Conservation (phyloP, 495 filamentous ascomycete species). For the Hypomontagnella submonticulosa region DNA sequence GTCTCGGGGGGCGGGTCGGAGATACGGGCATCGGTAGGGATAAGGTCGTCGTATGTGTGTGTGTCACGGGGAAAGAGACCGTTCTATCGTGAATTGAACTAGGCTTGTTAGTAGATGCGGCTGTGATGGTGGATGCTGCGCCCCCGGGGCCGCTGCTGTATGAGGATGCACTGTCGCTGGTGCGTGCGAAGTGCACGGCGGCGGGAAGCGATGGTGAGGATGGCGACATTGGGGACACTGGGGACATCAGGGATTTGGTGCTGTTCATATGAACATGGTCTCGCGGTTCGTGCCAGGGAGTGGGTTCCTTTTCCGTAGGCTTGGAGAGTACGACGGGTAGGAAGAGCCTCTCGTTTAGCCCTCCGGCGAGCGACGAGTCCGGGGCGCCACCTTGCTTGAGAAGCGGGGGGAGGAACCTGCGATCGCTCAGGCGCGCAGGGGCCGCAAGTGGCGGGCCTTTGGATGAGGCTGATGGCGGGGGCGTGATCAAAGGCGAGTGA, state of each 20-base stretch:
- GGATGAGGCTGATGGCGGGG: slow-evolving; percentile 45
- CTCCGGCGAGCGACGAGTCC: slow-evolving; percentile 28
- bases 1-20: slow-evolving; percentile 45
- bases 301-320: slow-evolving; percentile 48
- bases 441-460: slow-evolving; percentile 48
- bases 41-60: slow-evolving; percentile 8
- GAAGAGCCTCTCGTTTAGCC: slow-evolving; percentile 27
- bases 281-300: slow-evolving; percentile 45
- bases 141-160: slow-evolving; percentile 32
- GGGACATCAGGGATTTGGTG: no score
- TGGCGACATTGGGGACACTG: slow-evolving; percentile 13
- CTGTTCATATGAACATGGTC: slow-evolving; percentile 22
- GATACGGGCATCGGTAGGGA: slow-evolving; percentile 35
- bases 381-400: slow-evolving; percentile 47
- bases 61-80: slow-evolving; percentile 4
- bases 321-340: slow-evolving; percentile 45
- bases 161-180: slow-evolving; percentile 43
- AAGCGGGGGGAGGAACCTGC: slow-evolving; percentile 53
- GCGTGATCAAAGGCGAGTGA: slow-evolving; percentile 54
- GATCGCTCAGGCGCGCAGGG: slow-evolving; percentile 57
- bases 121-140: slow-evolving; percentile 24
- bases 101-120: slow-evolving; percentile 33
- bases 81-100: slow-evolving; percentile 27
- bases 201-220: slow-evolving; percentile 27
- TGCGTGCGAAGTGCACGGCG: slow-evolving; percentile 33